Conservation (phyloP, 345 rosid genomes). For the Arabis hirsuta region DNA sequence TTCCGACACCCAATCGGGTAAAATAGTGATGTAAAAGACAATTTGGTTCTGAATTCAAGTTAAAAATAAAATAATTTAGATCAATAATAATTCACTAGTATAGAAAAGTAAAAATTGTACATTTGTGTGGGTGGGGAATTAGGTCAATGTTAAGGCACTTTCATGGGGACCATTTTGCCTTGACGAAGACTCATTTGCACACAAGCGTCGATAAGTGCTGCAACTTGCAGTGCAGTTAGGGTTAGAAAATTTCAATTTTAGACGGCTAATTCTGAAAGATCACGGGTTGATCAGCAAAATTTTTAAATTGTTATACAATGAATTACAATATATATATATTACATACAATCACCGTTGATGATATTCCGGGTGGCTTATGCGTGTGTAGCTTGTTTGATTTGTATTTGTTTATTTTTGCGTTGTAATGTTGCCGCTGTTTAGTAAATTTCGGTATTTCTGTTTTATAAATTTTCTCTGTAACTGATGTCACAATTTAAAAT, state of each 20-base stretch:
- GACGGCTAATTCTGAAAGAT: no score
- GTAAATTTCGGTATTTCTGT: no score
- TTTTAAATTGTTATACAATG: no score
- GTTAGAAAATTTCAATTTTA: background rate
- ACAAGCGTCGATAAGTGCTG: slow-evolving; percentile 18
- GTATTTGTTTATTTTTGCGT: no score
- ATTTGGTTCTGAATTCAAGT: background rate
- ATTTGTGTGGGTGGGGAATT: slow-evolving; percentile 24
- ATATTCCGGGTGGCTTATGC: no score
- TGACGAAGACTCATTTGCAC: slow-evolving; percentile 23
- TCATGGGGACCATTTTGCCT: slow-evolving; percentile 37
- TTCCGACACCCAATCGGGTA: background rate
- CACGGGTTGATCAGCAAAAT: no score
- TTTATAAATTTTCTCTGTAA: no score
- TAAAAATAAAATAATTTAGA: background rate
- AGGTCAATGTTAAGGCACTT: slow-evolving; percentile 37
- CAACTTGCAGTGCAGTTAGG: background rate
- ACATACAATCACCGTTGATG: no score
- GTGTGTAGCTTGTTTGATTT: no score
- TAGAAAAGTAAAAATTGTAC: background rate
- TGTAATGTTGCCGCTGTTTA: no score
- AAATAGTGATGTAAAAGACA: background rate
- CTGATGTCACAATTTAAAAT: no score
- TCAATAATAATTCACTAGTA: background rate
- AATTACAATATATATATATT: no score